These are phyloP conservation scores for Aspergillus carbonarius DNA, from an alignment of 2,329 filamentous ascomycete genomes.

Conservation along the genomic window DNA sequence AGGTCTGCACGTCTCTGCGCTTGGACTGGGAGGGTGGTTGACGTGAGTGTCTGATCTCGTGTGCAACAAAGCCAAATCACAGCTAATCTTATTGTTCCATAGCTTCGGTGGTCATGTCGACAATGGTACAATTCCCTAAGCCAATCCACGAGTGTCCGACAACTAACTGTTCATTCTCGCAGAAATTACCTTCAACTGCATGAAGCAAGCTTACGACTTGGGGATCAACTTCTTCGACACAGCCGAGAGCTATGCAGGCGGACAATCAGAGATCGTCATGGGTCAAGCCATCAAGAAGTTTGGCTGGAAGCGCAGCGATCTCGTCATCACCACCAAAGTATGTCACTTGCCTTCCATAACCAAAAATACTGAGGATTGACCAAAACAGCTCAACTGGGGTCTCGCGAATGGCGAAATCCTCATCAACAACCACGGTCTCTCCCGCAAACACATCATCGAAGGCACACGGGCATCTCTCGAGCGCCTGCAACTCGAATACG, in stretches of 20 bases:
- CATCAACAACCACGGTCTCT: slow-evolving; percentile 68
- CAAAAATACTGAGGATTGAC: background rate
- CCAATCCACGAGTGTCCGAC: background rate
- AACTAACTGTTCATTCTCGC: background rate
- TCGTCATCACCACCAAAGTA: slow-evolving; percentile 39
- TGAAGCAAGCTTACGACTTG: slow-evolving; percentile 56
- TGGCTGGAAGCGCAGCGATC: slow-evolving; percentile 58
- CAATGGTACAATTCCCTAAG: slow-evolving; percentile 49
- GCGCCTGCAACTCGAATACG: slow-evolving; percentile 64
- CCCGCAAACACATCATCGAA: slow-evolving; percentile 69
- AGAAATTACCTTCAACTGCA: slow-evolving; percentile 35
- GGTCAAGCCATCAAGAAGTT: slow-evolving; percentile 57
- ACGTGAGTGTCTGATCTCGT: slow-evolving; percentile 23
- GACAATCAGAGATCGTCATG: slow-evolving; percentile 56
- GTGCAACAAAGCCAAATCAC: background rate
- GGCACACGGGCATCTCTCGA: slow-evolving; percentile 60
- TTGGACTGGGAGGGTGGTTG: slow-evolving; percentile 59
- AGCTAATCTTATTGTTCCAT: background rate
- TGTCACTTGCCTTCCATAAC: background rate
- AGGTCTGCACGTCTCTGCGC: slow-evolving; percentile 70
- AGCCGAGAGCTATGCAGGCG: slow-evolving; percentile 55
- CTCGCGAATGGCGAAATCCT: slow-evolving; percentile 58
- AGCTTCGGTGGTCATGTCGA: slow-evolving; percentile 67
- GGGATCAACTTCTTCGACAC: slow-evolving; percentile 61
- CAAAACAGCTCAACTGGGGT: slow-evolving; percentile 61